Percentiles rank a stretch among this genome's conserved stretches.
Evolutionary conservation across 495 filamentous ascomycete species (phyloP).

Genomic region (Lasiosphaeria miniovina): DNA sequence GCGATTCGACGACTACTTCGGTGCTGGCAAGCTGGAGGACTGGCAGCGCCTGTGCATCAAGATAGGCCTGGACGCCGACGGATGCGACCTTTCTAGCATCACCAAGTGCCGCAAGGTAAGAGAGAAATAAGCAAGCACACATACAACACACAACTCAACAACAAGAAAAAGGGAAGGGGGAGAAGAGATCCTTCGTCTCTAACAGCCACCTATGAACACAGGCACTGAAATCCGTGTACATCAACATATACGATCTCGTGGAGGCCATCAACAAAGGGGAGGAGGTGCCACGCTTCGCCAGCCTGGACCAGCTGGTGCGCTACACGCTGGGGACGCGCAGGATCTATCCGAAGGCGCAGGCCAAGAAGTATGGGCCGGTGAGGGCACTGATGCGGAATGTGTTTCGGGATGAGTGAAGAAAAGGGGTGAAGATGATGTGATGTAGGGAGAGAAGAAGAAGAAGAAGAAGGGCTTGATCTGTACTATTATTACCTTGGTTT

Average conservation of each 20-base stretch:
- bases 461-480: not conserved
- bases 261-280: constrained; percentile 18
- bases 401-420: not conserved
- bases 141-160: not conserved
- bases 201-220: constrained; percentile 1
- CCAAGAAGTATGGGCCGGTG: constrained; percentile 32
- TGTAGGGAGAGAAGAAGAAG: not conserved
- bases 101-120: constrained; percentile 36
- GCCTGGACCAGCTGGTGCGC: constrained; percentile 13
- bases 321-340: constrained; percentile 22
- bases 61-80: constrained; percentile 25
- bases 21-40: constrained; percentile 26
- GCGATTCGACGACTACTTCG: constrained; percentile 21
- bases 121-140: not conserved
- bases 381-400: constrained; percentile 5
- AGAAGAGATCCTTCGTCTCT: not conserved
- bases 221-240: constrained; percentile 28
- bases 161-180: not conserved
- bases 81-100: constrained; percentile 21
- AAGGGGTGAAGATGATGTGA: not conserved
- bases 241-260: constrained; percentile 42
- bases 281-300: constrained; percentile 22
- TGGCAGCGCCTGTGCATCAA: constrained; percentile 39
- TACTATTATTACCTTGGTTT: not conserved
- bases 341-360: constrained; percentile 21